Evolutionary conservation across 1,284 basidiomycete species (phyloP).

Genomic region (Sanguinoderma infundibulare): DNA sequence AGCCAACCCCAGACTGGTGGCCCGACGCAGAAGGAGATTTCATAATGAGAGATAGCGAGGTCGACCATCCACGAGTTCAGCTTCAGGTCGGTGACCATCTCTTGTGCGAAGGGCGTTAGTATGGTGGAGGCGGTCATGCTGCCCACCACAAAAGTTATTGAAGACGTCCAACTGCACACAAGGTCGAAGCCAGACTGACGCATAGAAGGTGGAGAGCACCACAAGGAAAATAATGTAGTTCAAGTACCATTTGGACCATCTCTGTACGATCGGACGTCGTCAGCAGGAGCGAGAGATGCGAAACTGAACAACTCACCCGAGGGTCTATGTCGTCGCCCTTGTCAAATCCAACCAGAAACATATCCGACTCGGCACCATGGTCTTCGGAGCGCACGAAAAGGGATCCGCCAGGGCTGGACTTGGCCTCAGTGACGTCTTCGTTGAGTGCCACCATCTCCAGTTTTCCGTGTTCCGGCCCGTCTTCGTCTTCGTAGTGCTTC

Average conservation of each 20-base stretch:
- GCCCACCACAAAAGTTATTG: neutral
- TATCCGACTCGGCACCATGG: neutral
- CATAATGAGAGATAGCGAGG: constrained; percentile 3
- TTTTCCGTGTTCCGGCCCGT: neutral
- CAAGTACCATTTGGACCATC: constrained; percentile 3
- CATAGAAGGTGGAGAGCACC: neutral
- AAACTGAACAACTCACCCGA: neutral
- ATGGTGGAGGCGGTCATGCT: neutral
- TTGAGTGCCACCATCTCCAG: neutral
- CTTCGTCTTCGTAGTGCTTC: neutral
- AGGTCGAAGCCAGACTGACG: neutral
- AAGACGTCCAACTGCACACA: neutral
- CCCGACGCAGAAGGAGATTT: constrained; percentile 2
- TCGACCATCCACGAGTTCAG: neutral
- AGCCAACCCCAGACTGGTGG: constrained; percentile 6
- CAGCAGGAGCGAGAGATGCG: neutral
- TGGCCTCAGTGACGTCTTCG: too few species aligned
- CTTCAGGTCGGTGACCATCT: neutral
- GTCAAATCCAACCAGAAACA: neutral
- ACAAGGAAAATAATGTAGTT: neutral
- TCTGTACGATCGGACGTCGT: neutral
- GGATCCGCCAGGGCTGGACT: neutral
- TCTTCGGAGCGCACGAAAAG: neutral
- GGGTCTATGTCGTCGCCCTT: neutral
- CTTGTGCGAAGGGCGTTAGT: neutral